phyloP scores from a whole-genome alignment of 1,284 basidiomycete species.

The Trametes hirsuta region DNA sequence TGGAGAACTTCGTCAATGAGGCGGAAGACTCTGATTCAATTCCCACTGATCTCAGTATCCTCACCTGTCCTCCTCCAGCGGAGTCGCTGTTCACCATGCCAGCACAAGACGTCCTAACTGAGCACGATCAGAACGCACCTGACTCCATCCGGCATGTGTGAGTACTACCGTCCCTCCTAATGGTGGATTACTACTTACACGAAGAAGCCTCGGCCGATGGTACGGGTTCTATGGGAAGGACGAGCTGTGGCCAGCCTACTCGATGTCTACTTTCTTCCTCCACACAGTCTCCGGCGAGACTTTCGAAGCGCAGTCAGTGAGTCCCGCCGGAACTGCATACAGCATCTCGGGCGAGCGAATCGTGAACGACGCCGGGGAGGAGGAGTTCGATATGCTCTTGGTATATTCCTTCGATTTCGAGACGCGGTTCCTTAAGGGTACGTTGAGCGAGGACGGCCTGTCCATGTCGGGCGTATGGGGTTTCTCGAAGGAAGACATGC shows the following conservation, averaged over 20 bases:
- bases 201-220: not conserved
- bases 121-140: no score
- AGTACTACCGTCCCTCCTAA: not conserved
- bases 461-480: constrained; percentile 14
- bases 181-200: no score
- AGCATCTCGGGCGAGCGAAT: not conserved
- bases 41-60: no score
- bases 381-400: not conserved
- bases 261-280: not conserved
- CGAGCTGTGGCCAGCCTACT: not conserved
- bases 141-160: not conserved
- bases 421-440: constrained; percentile 4
- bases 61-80: no score
- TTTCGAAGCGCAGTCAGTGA: not conserved
- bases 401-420: not conserved
- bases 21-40: not conserved
- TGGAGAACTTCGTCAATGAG: not conserved
- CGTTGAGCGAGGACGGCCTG: constrained; percentile 14
- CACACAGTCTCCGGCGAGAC: not conserved
- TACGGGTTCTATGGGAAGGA: not conserved
- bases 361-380: not conserved
- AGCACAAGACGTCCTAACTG: no score
- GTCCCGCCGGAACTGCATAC: not conserved
- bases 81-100: no score
- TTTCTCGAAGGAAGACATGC: not conserved